Evolutionary conservation across 1,284 basidiomycete genomes (phyloP).

Genomic region (Ustilago trichophora): DNA sequence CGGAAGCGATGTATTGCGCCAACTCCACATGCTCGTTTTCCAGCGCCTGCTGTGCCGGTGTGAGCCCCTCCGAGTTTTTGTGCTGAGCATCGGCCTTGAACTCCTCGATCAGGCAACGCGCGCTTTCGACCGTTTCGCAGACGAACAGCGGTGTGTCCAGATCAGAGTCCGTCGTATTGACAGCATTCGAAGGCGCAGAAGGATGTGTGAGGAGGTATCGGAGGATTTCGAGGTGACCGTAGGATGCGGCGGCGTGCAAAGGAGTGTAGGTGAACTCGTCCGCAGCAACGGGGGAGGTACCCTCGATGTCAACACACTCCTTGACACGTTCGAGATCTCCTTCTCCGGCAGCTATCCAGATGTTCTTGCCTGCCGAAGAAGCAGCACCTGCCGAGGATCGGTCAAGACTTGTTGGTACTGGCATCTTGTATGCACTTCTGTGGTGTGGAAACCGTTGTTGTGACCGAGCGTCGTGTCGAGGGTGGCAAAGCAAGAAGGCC

Average conservation of each 20-base stretch:
- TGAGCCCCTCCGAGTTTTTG: conserved; percentile 55
- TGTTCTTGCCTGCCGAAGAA: conserved; percentile 44
- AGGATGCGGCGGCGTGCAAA: conserved; percentile 64
- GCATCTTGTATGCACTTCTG: conserved; percentile 14
- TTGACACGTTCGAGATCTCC: conserved; percentile 59
- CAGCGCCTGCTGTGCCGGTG: conserved; percentile 54
- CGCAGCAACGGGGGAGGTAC: conserved; percentile 48
- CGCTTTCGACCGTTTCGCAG: conserved; percentile 55
- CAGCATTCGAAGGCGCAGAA: conserved; percentile 33
- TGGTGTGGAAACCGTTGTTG: neutral
- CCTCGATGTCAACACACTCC: conserved; percentile 51
- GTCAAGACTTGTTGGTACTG: conserved; percentile 32
- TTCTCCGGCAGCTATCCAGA: conserved; percentile 65
- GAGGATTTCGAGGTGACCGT: conserved; percentile 56
- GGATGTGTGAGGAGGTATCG: conserved; percentile 55
- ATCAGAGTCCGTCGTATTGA: conserved; percentile 57
- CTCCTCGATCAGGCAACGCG: conserved; percentile 58
- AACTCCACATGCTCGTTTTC: conserved; percentile 55
- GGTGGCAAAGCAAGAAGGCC: neutral
- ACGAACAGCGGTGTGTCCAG: conserved; percentile 65
- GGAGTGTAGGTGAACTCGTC: conserved; percentile 63
- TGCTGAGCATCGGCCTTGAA: conserved; percentile 54
- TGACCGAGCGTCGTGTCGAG: neutral
- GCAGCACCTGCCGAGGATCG: neutral
- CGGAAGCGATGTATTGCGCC: conserved; percentile 47